These are phyloP conservation scores for Daldinia grandis DNA, from an alignment of 495 filamentous ascomycete species.

Conservation along the genomic window DNA sequence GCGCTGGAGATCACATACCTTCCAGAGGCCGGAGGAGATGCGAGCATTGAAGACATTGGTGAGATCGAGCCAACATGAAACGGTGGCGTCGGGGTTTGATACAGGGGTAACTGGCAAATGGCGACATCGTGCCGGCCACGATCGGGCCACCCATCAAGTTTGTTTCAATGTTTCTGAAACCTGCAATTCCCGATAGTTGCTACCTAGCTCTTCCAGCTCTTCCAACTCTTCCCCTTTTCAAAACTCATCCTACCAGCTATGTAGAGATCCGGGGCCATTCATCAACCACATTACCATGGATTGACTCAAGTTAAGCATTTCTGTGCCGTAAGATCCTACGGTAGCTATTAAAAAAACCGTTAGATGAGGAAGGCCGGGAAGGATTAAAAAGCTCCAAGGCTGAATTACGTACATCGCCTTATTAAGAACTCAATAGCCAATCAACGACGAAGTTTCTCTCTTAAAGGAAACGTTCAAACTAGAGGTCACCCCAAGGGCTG, in stretches of 20 bases:
- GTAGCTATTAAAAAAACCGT: constrained; percentile 14
- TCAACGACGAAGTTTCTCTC: neutral
- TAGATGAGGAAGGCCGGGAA: constrained; percentile 19
- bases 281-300: neutral
- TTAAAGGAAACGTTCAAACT: neutral
- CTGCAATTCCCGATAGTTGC: constrained; percentile 12
- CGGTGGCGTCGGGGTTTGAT: constrained; percentile 10
- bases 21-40: neutral
- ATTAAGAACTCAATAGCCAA: neutral
- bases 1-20: constrained; percentile 24
- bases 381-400: constrained; percentile 4
- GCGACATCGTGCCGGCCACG: neutral
- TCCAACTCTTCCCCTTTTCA: constrained; percentile 20
- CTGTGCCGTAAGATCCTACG: neutral
- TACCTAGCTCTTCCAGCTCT: neutral
- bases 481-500: no score
- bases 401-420: constrained; percentile 5
- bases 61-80: constrained; percentile 29
- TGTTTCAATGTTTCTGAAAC: constrained; percentile 35
- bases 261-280: neutral
- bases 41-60: constrained; percentile 20
- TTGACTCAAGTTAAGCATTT: neutral
- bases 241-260: constrained; percentile 1
- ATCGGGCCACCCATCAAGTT: constrained; percentile 21
- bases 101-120: constrained; percentile 22